Base-by-base conservation (phyloP, 2,329 filamentous ascomycete genomes). In the Diaporthe sp. region DNA sequence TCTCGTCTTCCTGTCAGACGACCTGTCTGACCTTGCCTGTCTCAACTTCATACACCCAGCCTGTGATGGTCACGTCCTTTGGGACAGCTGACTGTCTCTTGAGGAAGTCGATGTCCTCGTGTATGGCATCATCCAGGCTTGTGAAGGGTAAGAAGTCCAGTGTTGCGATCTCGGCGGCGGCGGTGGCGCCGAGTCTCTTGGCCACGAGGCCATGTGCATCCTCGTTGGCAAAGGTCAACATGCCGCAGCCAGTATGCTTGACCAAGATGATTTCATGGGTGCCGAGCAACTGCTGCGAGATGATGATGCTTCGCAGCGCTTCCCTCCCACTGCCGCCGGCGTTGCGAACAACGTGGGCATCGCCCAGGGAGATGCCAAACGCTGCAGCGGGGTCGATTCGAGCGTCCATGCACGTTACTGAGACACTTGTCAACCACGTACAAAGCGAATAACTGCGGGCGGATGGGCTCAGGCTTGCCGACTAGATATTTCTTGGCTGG, bases 381-480 rank as follows among this genome's bases (percentile, higher is more conserved):
- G 92, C 92, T 17, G 88, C 85, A 4, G 90, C 88, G 0, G 94
- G 91, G 78, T 96, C 88, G 78, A 92, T 85, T 69, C 94, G 91
- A 7, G 94, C 93, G 79, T 97, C 94, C 94, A 97, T 97, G 83
- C 94, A 97, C 0, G 93, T 94, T 58, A 96, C 88, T 89, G 37
- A 27, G 13, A 5, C 17, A 39, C 10, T 66, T 58, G 73, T 72
- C 56, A 55, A 61, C 19, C 9, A 69, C 37, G 82, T 77, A 7
- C 8, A n/a, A 27, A 79, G 44, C 55, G 37, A 44, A 37, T 72
- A 61, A 22, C 68, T 39, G 65, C 30, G 44, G 44, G 51, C 37
- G 47, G 50, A 56, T 30, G 35, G 56, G 37, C 30, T 55, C 25
- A 35, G 22, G 66, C 85, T 44, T 86, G 92, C 91, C 82, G 76